phyloP scores from a whole-genome alignment of 805 yeast species.

The Torulaspora microellipsoides region DNA sequence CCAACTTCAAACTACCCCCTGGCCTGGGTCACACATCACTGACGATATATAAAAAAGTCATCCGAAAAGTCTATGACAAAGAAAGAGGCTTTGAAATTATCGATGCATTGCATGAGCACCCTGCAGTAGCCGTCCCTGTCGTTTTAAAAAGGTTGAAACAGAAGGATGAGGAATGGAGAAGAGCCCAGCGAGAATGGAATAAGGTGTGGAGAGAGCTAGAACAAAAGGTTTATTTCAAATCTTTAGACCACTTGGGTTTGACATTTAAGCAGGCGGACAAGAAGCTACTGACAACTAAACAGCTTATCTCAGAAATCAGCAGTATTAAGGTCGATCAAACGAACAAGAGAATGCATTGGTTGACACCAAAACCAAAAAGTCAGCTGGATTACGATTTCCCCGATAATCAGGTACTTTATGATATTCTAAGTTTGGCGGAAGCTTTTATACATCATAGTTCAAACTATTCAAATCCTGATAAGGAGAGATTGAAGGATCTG shows the following conservation, averaged over 20 bases:
- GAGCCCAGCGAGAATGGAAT: constrained; percentile 98
- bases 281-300: constrained; percentile 83
- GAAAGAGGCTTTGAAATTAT: constrained; percentile 95
- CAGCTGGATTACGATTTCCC: constrained; percentile 58
- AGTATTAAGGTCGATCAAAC: constrained; percentile 88
- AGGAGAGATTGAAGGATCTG: constrained; percentile 69
- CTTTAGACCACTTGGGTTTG: constrained; percentile 90
- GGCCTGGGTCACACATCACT: constrained; percentile 90
- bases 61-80: constrained; percentile 86
- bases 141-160: constrained; percentile 90
- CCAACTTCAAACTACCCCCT: constrained; percentile 78
- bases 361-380: constrained; percentile 81
- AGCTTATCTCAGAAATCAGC: constrained; percentile 83
- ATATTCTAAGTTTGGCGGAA: constrained; percentile 62
- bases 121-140: constrained; percentile 91
- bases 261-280: constrained; percentile 97
- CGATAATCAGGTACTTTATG: constrained; percentile 67
- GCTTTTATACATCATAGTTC: constrained; percentile 65
- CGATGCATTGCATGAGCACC: constrained; percentile 91
- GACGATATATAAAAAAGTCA: constrained; percentile 89
- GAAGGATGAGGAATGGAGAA: constrained; percentile 98
- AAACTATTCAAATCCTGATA: constrained; percentile 73
- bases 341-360: constrained; percentile 80
- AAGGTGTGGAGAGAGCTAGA: constrained; percentile 98
- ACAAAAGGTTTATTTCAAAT: constrained; percentile 88